Base-by-base conservation (phyloP, 345 rosid species). In the Salix purpurea region DNA sequence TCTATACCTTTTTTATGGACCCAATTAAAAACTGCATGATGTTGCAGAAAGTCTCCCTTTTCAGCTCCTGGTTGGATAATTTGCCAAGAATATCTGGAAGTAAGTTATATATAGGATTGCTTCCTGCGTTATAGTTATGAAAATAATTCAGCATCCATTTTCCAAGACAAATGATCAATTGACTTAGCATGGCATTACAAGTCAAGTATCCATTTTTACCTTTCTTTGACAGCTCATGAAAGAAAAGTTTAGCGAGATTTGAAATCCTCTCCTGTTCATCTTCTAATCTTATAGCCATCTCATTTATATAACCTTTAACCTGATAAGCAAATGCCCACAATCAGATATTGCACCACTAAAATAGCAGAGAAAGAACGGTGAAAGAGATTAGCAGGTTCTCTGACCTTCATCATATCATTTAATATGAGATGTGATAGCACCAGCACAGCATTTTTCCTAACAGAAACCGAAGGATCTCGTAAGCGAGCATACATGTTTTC, bases 351-450 rank as follows among this genome's bases (percentile, higher is more conserved):
- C 77, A 69, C 61, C 73, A 60, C 69, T 34, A 65, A n/a, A 46
- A 73, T 36, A 16, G 67, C 78, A 70, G 30, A 73, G 24, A 28
- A 73, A 56, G 77, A 54, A 65, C 37, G 75, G 50, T 60, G 77
- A 77, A 80, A 67, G 30, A 28, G 46, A 28, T 54, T 72, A 23
- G 69, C 50, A 74, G 79, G 50, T 16, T 71, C 44, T 75, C 81
- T 19, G 48, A 96, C 98, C 98, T 93, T 96, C 99, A 96, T 96
- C 99, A 96, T 96, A 77, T 96, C 99, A 84, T 96, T 96, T 87
- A 93, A 82, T 84, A 96, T 96, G 81, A 96, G 97, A 87, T 93
- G 99, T 67, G 98, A 96, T 76, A 96, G 98, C 79, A 96, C 98
- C 84, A 96, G 82, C 77, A 96, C 98, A 71, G 97, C 99, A 87